These are phyloP conservation scores for Wickerhamiella kurtzmanii DNA, from an alignment of 805 yeast species.

Conservation along the genomic window DNA sequence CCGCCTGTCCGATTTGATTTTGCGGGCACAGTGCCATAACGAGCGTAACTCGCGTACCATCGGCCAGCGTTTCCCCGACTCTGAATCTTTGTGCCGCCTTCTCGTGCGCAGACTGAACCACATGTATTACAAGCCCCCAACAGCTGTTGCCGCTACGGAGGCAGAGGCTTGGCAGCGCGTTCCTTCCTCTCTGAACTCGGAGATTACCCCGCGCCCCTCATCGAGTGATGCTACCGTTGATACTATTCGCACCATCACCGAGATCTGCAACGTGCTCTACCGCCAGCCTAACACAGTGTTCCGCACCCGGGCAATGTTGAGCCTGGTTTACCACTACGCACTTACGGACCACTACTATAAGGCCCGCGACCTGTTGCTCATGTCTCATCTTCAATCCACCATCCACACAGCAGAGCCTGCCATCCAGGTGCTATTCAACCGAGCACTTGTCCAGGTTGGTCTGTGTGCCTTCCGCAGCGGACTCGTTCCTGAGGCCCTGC, in stretches of 20 bases:
- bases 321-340: constrained; percentile 82
- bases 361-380: constrained; percentile 79
- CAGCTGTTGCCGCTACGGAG: constrained; percentile 59
- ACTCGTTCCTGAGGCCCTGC: constrained; percentile 71
- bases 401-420: constrained; percentile 76
- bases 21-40: constrained; percentile 76
- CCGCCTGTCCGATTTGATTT: constrained; percentile 55
- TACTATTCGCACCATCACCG: constrained; percentile 42
- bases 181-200: constrained; percentile 25
- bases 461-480: constrained; percentile 90
- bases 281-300: constrained; percentile 53
- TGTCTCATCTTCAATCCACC: constrained; percentile 71
- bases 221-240: constrained; percentile 28
- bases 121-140: constrained; percentile 79
- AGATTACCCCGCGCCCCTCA: constrained; percentile 26
- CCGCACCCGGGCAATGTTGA: constrained; percentile 72
- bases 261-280: constrained; percentile 51
- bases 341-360: constrained; percentile 68
- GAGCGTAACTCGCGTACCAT: constrained; percentile 36
- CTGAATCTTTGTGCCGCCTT: constrained; percentile 44
- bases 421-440: constrained; percentile 83
- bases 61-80: constrained; percentile 23
- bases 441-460: constrained; percentile 92
- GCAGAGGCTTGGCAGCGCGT: constrained; percentile 56
- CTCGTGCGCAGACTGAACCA: constrained; percentile 79